phyloP scores from a whole-genome alignment of 1,284 basidiomycete genomes.

The Cerioporus squamosus region DNA sequence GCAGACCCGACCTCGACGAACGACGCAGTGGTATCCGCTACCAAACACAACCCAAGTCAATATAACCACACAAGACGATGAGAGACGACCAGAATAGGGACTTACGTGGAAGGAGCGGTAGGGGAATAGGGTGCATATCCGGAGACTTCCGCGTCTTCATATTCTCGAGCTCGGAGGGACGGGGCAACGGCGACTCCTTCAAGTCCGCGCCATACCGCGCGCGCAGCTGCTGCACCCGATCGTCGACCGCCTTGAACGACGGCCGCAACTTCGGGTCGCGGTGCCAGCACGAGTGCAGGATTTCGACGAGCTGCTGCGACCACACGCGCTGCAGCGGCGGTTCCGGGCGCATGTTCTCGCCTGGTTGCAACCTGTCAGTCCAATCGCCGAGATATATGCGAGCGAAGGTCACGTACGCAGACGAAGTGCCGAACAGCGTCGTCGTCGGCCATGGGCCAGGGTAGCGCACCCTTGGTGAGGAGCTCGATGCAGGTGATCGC shows the following conservation, averaged over 20 bases:
- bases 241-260: slow-evolving; percentile 48
- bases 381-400: neutral
- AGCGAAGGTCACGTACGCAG: slow-evolving; percentile 47
- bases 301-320: slow-evolving; percentile 35
- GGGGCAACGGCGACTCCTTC: slow-evolving; percentile 30
- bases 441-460: slow-evolving; percentile 66
- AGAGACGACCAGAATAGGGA: neutral
- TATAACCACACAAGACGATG: neutral
- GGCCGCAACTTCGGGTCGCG: slow-evolving; percentile 49
- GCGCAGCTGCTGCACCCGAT: slow-evolving; percentile 44
- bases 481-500: slow-evolving; percentile 75
- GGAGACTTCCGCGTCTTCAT: slow-evolving; percentile 34
- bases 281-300: slow-evolving; percentile 56
- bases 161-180: slow-evolving; percentile 21
- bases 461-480: slow-evolving; percentile 62
- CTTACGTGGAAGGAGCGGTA: slow-evolving; percentile 36
- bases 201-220: slow-evolving; percentile 33
- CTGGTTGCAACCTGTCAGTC: slow-evolving; percentile 36
- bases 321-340: slow-evolving; percentile 43
- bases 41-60: too few relatives aligned
- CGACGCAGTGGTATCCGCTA: slow-evolving; percentile 28
- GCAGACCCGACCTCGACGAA: slow-evolving; percentile 23
- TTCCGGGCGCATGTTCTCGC: slow-evolving; percentile 56
- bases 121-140: slow-evolving; percentile 41
- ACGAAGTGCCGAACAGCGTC: slow-evolving; percentile 62